These are phyloP conservation scores for Monascus ruber DNA, from an alignment of 2,329 filamentous ascomycete genomes.

Conservation along the genomic window DNA sequence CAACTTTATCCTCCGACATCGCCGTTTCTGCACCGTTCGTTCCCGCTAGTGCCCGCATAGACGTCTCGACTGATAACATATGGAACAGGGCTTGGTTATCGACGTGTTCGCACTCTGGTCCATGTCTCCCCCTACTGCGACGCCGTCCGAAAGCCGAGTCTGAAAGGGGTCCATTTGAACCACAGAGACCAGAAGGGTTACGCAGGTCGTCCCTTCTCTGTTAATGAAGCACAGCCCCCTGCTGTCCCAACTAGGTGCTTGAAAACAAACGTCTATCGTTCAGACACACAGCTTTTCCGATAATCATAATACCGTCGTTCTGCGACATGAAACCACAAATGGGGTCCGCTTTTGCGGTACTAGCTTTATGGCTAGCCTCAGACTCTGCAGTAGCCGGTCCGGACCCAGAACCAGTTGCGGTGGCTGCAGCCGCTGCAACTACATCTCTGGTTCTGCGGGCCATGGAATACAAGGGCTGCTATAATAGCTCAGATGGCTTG, in stretches of 20 bases:
- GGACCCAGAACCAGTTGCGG: conserved; percentile 2
- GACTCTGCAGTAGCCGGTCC: conserved; percentile 7
- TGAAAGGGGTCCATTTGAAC: background rate
- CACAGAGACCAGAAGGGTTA: conserved; percentile 18
- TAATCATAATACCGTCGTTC: conserved; percentile 3
- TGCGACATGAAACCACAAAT: conserved; percentile 17
- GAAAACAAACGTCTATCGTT: conserved; percentile 1
- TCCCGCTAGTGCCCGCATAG: background rate
- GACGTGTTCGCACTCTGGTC: background rate
- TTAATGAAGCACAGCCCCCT: background rate
- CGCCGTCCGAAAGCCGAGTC: background rate
- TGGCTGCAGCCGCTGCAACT: background rate
- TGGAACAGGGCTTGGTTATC: conserved; percentile 2
- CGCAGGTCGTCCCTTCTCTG: conserved; percentile 25
- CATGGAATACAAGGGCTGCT: conserved; percentile 40
- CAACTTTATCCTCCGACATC: background rate
- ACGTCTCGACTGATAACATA: background rate
- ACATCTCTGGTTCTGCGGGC: conserved; percentile 1
- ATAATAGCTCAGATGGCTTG: conserved; percentile 36
- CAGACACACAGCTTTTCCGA: background rate
- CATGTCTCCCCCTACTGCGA: background rate
- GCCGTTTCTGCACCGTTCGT: too few relatives aligned
- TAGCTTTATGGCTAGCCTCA: conserved; percentile 15
- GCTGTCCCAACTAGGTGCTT: conserved; percentile 9
- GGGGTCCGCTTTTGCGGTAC: conserved; percentile 13